phyloP scores from a whole-genome alignment of 2,329 filamentous ascomycete species.

The Cladosporium phlei region DNA sequence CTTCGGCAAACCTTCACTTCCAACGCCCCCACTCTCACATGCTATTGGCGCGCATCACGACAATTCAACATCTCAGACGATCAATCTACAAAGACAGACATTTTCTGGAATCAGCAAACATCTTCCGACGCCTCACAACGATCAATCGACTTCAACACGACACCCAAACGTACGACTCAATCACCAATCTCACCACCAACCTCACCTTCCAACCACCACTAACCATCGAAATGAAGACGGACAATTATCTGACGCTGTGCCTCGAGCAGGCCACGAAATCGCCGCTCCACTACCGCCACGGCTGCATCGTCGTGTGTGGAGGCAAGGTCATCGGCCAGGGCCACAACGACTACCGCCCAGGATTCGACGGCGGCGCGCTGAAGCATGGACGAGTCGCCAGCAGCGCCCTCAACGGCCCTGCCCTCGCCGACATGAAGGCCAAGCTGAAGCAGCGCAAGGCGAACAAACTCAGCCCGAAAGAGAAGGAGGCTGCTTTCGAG shows the following conservation, averaged over 20 bases:
- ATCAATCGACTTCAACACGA: neutral
- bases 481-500: constrained; percentile 35
- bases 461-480: constrained; percentile 31
- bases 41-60: neutral
- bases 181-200: neutral
- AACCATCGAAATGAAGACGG: constrained; percentile 38
- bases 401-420: constrained; percentile 31
- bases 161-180: neutral
- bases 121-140: too few relatives aligned
- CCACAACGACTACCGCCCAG: constrained; percentile 48
- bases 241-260: constrained; percentile 48
- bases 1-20: neutral
- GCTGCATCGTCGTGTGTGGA: constrained; percentile 48
- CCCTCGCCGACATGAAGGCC: constrained; percentile 37
- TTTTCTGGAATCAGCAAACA: too few relatives aligned
- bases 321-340: constrained; percentile 51
- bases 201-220: neutral
- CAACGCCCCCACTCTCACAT: constrained; percentile 4
- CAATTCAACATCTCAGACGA: neutral
- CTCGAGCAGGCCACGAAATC: constrained; percentile 49
- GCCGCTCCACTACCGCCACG: constrained; percentile 48
- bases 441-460: constrained; percentile 33
- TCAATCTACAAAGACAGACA: neutral
- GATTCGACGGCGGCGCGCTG: constrained; percentile 47
- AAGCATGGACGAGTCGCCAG: constrained; percentile 43